A percentile compares a stretch with the other conserved stretches of the same genome.
These are phyloP conservation scores for Phtheirospermum japonicum DNA, from an alignment of 257 asterid species.

Conservation along the genomic window DNA sequence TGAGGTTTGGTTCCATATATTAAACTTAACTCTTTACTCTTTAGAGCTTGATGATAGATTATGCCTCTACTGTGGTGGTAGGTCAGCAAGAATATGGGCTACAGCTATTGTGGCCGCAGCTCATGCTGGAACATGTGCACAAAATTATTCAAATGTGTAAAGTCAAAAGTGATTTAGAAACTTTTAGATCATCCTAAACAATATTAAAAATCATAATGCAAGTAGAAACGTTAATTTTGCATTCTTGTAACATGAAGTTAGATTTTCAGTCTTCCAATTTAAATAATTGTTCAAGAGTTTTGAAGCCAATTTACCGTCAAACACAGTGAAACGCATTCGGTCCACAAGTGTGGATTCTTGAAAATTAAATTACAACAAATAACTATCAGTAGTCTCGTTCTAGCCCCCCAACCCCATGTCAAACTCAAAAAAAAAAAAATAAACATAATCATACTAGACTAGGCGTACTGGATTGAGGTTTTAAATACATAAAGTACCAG, in stretches of 20 bases:
- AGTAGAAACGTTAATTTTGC: too few relatives aligned
- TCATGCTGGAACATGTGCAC: constrained; percentile 87
- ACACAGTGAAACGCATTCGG: not conserved
- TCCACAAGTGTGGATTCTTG: not conserved
- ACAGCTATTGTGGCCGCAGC: constrained; percentile 98
- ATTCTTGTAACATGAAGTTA: too few relatives aligned
- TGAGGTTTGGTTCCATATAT: constrained; percentile 75
- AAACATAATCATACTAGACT: constrained; percentile 12
- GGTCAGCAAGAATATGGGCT: constrained; percentile 90
- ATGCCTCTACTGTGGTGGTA: constrained; percentile 90
- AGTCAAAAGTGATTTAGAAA: constrained; percentile 17
- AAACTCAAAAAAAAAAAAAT: constrained; percentile 1
- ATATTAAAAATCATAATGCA: constrained; percentile 2
- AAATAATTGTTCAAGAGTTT: too few relatives aligned
- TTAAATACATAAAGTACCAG: too few relatives aligned
- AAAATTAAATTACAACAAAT: too few relatives aligned
- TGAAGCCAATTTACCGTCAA: constrained; percentile 12
- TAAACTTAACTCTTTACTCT: constrained; percentile 72
- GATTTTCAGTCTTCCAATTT: too few relatives aligned
- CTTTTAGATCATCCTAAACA: constrained; percentile 6
- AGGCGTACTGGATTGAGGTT: too few relatives aligned
- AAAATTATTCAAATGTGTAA: constrained; percentile 20
- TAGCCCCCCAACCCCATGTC: not conserved
- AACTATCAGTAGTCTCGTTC: constrained; percentile 7
- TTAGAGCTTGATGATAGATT: constrained; percentile 76